Conservation (phyloP, 2,329 filamentous ascomycete species). For the Monosporascus sp. region DNA sequence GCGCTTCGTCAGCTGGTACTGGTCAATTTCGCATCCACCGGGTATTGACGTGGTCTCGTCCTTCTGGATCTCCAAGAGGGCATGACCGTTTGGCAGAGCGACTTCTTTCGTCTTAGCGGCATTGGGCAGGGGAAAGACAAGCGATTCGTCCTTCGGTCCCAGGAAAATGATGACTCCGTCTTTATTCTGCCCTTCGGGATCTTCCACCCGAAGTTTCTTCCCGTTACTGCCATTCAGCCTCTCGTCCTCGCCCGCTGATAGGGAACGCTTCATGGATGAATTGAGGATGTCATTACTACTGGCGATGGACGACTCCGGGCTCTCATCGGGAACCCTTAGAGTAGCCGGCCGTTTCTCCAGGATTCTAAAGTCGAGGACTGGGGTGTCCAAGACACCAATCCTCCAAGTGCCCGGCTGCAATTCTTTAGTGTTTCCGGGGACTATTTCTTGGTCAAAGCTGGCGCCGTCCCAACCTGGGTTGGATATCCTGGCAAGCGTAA, state of each 20-base stretch:
- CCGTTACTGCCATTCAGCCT: conserved; percentile 25
- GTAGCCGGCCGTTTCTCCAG: conserved; percentile 48
- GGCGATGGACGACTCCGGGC: conserved; percentile 21
- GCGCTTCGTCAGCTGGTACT: conserved; percentile 51
- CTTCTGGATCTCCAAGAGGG: conserved; percentile 46
- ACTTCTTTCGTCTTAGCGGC: conserved; percentile 44
- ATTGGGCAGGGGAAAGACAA: conserved; percentile 48
- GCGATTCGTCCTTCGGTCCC: conserved; percentile 42
- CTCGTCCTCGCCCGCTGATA: conserved; percentile 40
- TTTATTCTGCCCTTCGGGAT: conserved; percentile 26
- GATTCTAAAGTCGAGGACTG: conserved; percentile 54
- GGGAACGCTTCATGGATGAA: conserved; percentile 47
- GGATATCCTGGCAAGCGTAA: conserved; percentile 43
- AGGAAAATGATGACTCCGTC: conserved; percentile 54
- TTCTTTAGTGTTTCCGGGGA: conserved; percentile 40
- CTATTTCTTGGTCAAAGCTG: conserved; percentile 39
- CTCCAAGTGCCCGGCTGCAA: conserved; percentile 53
- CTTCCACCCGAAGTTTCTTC: conserved; percentile 36
- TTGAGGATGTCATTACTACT: conserved; percentile 32
- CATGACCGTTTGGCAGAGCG: conserved; percentile 40
- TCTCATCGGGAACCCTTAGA: conserved; percentile 29
- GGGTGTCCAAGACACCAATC: conserved; percentile 44
- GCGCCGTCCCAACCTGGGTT: conserved; percentile 34
- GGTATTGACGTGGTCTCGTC: conserved; percentile 46
- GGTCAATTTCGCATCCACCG: conserved; percentile 45